Conservation (phyloP, 2,329 filamentous ascomycete species). For the Pyrenochaeta sp. region DNA sequence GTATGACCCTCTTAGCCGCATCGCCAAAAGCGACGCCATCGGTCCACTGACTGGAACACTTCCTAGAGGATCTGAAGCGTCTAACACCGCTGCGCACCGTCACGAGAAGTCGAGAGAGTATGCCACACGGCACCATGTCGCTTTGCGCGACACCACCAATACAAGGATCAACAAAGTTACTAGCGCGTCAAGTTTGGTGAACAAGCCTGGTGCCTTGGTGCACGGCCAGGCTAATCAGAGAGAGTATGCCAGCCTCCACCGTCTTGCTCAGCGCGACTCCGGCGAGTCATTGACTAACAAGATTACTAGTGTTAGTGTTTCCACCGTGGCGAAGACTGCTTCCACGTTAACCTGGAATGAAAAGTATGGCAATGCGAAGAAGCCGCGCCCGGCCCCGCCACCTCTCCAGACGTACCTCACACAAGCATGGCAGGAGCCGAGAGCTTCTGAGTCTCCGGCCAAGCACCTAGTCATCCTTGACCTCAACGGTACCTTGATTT, state of each 20-base stretch:
- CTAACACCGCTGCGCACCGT: too few relatives aligned
- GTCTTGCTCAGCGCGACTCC: slow-evolving; percentile 5
- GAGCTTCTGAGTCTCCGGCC: slow-evolving; percentile 55
- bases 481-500: slow-evolving; percentile 88
- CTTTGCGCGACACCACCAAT: too few relatives aligned
- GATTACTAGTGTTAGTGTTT: slow-evolving; percentile 16
- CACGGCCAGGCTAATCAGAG: slow-evolving; percentile 19
- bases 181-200: slow-evolving; percentile 22
- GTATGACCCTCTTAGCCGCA: too few relatives aligned
- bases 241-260: slow-evolving; percentile 27
- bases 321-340: slow-evolving; percentile 5
- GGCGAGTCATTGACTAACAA: slow-evolving; percentile 31
- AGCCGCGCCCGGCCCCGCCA: slow-evolving; percentile 60
- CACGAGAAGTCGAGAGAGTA: too few relatives aligned
- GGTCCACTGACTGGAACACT: too few relatives aligned
- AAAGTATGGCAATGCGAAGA: slow-evolving; percentile 32
- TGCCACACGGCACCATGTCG: slow-evolving; percentile 19
- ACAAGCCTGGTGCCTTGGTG: slow-evolving; percentile 17
- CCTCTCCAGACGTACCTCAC: slow-evolving; percentile 68
- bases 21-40: too few relatives aligned
- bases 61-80: too few relatives aligned
- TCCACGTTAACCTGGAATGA: slow-evolving; percentile 18
- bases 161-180: slow-evolving; percentile 22
- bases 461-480: slow-evolving; percentile 85
- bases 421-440: slow-evolving; percentile 53